Evolutionary conservation across 371 early-diverging fungal species (phyloP), one percentile per base, ranked within the genome.

Genomic region (Apophysomyces ossiformis): DNA sequence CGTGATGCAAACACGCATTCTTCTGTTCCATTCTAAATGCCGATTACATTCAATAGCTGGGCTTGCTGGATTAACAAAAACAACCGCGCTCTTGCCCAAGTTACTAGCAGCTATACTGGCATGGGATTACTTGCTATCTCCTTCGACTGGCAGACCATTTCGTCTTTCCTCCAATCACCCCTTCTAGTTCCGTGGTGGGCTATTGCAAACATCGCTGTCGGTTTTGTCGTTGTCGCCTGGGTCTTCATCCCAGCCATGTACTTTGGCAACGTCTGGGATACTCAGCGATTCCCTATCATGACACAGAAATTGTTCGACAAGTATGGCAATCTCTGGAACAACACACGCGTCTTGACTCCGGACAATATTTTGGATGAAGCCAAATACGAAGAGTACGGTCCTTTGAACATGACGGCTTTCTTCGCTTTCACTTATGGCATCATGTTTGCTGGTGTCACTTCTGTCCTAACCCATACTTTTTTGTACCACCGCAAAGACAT

Each of bases 121-220:
- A 75, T 93, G 41, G 92, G 92, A 21, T 81, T 93, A 57, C 76
- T 88, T 7, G 79, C 91, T 21, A 70, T 92, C 18, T 83, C 90
- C 5, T 81, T 96, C 36, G 92, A 88, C 80, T 96, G 91, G 96
- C 86, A 84, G 43, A 89, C 90, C 21, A 81, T 92, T 65, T 71
- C 76, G 4, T 76, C 84, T 37, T 90, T 85, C 76, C 70, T 90
- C 46, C 77, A 76, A n/a, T 87, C 89, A 32, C 93, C 92, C n/a
- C 76, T 91, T 32, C 82, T 90, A 36, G 87, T 88, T 18, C 93
- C 93, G 39, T 87, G 82, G 72, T 91, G 87, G 87, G 90, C 89
- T 64, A 85, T 83, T 58, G 84, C 83, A 69, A 92, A 91, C 64
- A 82, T 90, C 68, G 74, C 87, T 61, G 89, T 85, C 15, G 92